Evolutionary conservation across 768 basidiomycete species (phyloP), one percentile per base, ranked within the genome.

Genomic region (Hysterangium stoloniferum): DNA sequence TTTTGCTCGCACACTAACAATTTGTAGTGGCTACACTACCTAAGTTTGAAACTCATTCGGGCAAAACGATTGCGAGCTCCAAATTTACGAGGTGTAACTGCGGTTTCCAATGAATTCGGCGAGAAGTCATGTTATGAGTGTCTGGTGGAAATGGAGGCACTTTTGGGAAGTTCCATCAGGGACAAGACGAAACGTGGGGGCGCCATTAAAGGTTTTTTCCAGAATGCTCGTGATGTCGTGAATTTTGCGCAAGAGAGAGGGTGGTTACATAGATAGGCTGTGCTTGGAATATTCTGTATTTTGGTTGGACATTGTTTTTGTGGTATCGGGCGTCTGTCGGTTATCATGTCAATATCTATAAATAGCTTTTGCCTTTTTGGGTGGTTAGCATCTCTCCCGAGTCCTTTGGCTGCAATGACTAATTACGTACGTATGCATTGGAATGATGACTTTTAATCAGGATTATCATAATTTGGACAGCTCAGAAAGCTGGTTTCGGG

Each of bases 21-120:
- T 28, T 45, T 52, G n/a, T 58, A 94, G 93, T 96, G 93, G 93
- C 68, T 95, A 17, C 88, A 93, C 59, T 93, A 94, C 65, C 71
- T 96, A 47, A 63, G 70, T n/a, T 64, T 66, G 45, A 91, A 92
- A 66, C 73, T 94, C 22, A 67, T 94, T 2, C 68, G 77, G 22
- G 71, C 71, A 29, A 92, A 92, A 63, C 75, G 76, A 35, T 68
- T 94, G 25, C 80, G 77, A 55, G 67, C 71, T 32, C 81, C 86
- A 1, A 53, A 17, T 60, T 54, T 13, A 63, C 69, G 74, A 33
- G 77, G 71, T 61, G 71, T 56, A 24, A 36, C 43, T 45, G 12
- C 58, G 4, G 19, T 38, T 7, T 35, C 56, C 6, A 60, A 66
- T 24, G 68, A 70, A 0, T 85, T 77, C 62, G 73, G 73, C 2